phyloP scores from a whole-genome alignment of 208 protist genomes.

The Crithidia thermophila region DNA sequence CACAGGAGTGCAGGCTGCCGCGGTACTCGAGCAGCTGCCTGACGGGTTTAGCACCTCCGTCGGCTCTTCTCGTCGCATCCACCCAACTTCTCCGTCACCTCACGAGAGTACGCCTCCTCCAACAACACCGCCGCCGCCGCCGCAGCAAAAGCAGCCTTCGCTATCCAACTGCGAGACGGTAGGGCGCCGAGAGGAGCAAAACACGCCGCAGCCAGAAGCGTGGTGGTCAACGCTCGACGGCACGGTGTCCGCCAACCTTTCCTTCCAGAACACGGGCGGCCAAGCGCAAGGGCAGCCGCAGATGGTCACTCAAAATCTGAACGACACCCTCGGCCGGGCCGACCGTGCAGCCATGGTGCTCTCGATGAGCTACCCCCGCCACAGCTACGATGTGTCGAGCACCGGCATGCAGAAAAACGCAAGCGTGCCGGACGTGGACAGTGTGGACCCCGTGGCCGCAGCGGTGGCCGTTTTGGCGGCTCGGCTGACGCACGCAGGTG shows the following conservation, averaged over 20 bases:
- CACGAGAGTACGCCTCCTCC: background rate
- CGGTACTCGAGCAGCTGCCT: background rate
- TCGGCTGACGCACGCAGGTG: slow-evolving; percentile 2
- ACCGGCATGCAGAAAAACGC: background rate
- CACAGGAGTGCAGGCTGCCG: slow-evolving; percentile 3
- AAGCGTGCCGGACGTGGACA: background rate
- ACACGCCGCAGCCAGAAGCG: slow-evolving; percentile 3
- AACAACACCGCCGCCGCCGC: background rate
- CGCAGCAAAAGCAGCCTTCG: background rate
- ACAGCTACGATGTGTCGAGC: no score
- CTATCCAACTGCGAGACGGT: background rate
- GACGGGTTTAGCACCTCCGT: no score
- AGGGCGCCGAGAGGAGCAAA: background rate
- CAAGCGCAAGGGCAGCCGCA: no score
- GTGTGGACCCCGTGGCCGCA: background rate
- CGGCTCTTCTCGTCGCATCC: no score
- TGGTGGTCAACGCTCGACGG: slow-evolving; percentile 39
- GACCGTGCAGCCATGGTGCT: slow-evolving; percentile 55
- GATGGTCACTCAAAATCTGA: slow-evolving; percentile 30
- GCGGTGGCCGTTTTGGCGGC: slow-evolving; percentile 1
- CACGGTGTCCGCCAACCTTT: slow-evolving; percentile 19
- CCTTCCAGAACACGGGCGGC: background rate
- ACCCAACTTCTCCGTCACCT: no score
- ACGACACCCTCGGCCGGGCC: slow-evolving; percentile 47
- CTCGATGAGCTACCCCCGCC: slow-evolving; percentile 9